Base-by-base conservation (phyloP, 176 grass and related monocot genomes). In the Dactylis glomerata region DNA sequence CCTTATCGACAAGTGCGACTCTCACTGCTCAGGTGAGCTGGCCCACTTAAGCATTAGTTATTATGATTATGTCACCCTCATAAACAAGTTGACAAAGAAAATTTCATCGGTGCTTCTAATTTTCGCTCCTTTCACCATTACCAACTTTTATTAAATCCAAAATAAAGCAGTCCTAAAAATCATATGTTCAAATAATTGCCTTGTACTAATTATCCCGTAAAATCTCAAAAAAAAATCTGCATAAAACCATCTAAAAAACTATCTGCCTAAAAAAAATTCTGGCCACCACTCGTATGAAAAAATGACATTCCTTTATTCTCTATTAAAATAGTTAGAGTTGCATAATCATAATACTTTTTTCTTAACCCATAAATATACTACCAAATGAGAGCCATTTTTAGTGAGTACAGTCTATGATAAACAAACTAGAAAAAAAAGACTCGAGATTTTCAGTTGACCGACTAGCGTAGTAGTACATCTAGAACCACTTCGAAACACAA, bases 1-100 rank as follows among this genome's bases (percentile, higher is more conserved):
- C 40, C 52, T 52, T 81, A 51, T 62, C 78, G 79, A 68, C 62
- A 81, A 38, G 8, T 54, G 78, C 11, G 30, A 38, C 27, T 33
- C 62, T 26, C 15, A 67, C 22, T 10, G 63, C 54, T 31, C 12
- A 27, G 62, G 20, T 81, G 79, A 68, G 61, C 12, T 81, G 62
- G 44, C 78, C 62, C 78, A 51, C 28, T 36, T n/a, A 4, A 15
- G 27, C 24, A 19, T 23, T 1, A 1, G 10, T 51, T 19, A 19
- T 50, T 56, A 9, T 23, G 52, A 63, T 2, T 33, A 0, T 17
- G 28, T 11, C 62, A 33, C 30, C 57, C 11, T 62, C 58, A 10
- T 57, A n/a, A 6, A 22, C 26, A 7, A 2, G 69, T 20, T 49
- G 41, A 33, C 31, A 10, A 52, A 33, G 27, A 4, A 75, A 49